Conservation (phyloP, 306 rosid genomes). For the Acacia crassicarpa region DNA sequence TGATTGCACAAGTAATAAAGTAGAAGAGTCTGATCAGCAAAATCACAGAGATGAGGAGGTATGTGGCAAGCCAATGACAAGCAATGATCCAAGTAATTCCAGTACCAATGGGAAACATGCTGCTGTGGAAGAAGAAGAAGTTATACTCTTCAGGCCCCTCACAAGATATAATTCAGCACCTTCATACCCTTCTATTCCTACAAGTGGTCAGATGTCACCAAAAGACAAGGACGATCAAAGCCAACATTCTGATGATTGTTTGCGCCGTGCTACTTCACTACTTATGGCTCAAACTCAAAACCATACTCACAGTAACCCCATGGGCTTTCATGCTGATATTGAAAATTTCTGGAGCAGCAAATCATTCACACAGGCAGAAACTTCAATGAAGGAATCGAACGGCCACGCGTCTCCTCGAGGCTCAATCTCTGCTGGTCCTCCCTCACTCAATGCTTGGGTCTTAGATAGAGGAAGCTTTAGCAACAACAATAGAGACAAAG, state of each 20-base stretch:
- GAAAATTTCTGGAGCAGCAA: conserved; percentile 40
- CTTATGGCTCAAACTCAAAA: conserved; percentile 85
- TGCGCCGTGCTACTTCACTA: conserved; percentile 85
- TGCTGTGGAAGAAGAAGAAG: conserved; percentile 79
- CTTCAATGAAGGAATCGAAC: conserved; percentile 46
- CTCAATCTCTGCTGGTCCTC: conserved; percentile 75
- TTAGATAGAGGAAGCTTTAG: conserved; percentile 51
- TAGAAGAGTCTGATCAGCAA: conserved; percentile 24
- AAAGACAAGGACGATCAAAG: conserved; percentile 45
- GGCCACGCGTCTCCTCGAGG: conserved; percentile 40
- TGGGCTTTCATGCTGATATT: conserved; percentile 49
- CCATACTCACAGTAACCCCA: conserved; percentile 46
- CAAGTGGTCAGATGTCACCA: conserved; percentile 40
- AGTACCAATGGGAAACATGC: conserved; percentile 38
- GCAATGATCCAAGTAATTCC: conserved; percentile 27
- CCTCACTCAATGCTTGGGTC: conserved; percentile 95
- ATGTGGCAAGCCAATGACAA: conserved; percentile 28
- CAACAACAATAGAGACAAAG: conserved; percentile 44
- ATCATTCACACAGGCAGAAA: conserved; percentile 48
- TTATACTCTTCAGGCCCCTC: conserved; percentile 92
- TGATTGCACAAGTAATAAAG: not conserved
- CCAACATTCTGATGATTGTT: conserved; percentile 66
- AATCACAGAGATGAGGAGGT: conserved; percentile 24
- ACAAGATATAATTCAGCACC: conserved; percentile 83
- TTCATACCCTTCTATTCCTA: conserved; percentile 35